Conservation (phyloP, 108 stramenopile species). For the Cyclotella kingstonii region DNA sequence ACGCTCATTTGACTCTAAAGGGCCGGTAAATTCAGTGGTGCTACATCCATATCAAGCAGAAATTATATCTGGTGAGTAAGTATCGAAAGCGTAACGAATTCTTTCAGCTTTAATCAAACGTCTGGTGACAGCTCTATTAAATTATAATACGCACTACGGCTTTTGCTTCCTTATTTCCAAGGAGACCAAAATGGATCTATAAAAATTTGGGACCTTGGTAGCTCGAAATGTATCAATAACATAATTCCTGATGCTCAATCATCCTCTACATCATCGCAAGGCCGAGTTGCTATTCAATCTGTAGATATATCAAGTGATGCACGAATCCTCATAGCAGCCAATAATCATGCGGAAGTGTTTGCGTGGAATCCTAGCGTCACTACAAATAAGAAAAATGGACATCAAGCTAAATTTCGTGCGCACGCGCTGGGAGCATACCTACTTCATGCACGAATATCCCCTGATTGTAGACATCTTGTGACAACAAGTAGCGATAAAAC, state of each 20-base stretch:
- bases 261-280: constrained; percentile 42
- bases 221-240: constrained; percentile 65
- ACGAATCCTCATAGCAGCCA: constrained; percentile 75
- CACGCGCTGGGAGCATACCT: constrained; percentile 76
- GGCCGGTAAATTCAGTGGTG: constrained; percentile 91
- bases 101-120: too few species aligned
- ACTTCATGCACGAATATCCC: constrained; percentile 76
- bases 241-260: constrained; percentile 65
- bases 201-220: constrained; percentile 85
- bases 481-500: constrained; percentile 93
- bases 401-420: constrained; percentile 73
- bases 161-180: not conserved
- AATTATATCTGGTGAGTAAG: constrained; percentile 81
- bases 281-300: constrained; percentile 75
- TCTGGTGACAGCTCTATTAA: too few species aligned
- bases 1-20: constrained; percentile 85
- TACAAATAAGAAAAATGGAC: constrained; percentile 25
- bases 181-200: constrained; percentile 88
- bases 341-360: constrained; percentile 86
- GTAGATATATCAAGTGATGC: constrained; percentile 83
- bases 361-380: constrained; percentile 74
- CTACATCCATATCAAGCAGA: constrained; percentile 93
- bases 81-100: too few species aligned
- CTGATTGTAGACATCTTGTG: constrained; percentile 83
- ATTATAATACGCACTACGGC: too few species aligned